Conservation (phyloP, 495 filamentous ascomycete genomes). For the Cairneyella variabilis region DNA sequence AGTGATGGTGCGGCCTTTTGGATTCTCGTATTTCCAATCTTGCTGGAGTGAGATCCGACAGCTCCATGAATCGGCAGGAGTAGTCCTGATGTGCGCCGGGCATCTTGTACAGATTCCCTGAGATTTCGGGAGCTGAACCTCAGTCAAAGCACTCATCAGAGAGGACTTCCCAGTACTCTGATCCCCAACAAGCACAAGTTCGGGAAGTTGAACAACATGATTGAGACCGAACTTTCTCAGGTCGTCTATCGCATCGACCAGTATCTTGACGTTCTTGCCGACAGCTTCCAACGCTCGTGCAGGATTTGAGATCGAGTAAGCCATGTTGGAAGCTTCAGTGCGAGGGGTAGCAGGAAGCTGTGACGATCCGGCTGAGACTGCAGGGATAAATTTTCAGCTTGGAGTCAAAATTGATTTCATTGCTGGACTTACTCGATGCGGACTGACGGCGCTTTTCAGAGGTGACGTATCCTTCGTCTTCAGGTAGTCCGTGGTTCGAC, state of each 20-base stretch:
- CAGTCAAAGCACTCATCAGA: conserved; percentile 74
- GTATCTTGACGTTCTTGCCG: conserved; percentile 15
- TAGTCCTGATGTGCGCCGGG: conserved; percentile 68
- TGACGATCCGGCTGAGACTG: no score
- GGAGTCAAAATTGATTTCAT: no score
- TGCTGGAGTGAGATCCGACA: conserved; percentile 59
- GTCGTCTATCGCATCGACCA: conserved; percentile 21
- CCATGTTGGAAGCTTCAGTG: not conserved
- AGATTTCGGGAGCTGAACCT: conserved; percentile 68
- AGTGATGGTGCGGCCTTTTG: conserved; percentile 19
- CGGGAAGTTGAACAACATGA: conserved; percentile 53
- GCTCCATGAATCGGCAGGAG: conserved; percentile 48
- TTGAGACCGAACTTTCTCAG: conserved; percentile 20
- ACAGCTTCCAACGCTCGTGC: conserved; percentile 16
- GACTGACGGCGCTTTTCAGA: conserved; percentile 9
- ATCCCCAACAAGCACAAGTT: conserved; percentile 76
- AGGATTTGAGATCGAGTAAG: not conserved
- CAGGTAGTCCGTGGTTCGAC: conserved; percentile 5
- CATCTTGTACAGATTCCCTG: conserved; percentile 67
- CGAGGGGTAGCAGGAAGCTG: not conserved
- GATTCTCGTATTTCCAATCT: conserved; percentile 43
- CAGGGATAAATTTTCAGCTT: no score
- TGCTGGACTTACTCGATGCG: not conserved
- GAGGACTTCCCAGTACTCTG: conserved; percentile 79
- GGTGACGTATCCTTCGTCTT: no score